A percentile compares a stretch with the other conserved stretches of the same genome.
Evolutionary conservation across 768 basidiomycete genomes (phyloP).

Genomic region (Xerocomellus intermedius): DNA sequence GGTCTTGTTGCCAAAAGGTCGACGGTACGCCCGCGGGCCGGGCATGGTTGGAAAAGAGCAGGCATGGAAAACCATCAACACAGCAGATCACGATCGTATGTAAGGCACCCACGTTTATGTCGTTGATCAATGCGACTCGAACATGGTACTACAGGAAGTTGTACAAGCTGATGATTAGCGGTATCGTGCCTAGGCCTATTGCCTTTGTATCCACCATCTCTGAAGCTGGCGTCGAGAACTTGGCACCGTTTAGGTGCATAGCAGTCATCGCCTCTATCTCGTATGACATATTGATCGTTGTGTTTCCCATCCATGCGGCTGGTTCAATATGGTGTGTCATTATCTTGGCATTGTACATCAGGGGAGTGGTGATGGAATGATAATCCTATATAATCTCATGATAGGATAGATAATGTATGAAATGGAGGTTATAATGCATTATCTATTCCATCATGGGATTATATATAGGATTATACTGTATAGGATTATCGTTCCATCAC

Average conservation of each 20-base stretch:
- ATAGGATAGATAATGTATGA: no score
- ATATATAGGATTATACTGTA: no score
- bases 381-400: no score
- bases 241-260: conserved; percentile 43
- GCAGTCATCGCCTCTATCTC: neutral
- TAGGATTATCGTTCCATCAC: no score
- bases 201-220: conserved; percentile 42
- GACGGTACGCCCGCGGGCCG: conserved; percentile 28
- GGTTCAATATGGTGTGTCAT: conserved; percentile 28
- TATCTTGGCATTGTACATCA: no score
- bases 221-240: conserved; percentile 35
- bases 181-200: conserved; percentile 45
- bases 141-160: conserved; percentile 16
- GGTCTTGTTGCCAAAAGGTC: conserved; percentile 32
- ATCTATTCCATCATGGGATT: no score
- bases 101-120: conserved; percentile 8
- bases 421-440: no score
- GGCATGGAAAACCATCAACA: conserved; percentile 36
- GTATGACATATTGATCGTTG: neutral
- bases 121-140: neutral
- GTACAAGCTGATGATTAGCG: conserved; percentile 38
- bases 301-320: conserved; percentile 11
- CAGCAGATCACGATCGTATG: conserved; percentile 28
- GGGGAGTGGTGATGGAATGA: no score
- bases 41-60: conserved; percentile 33